Conservation (phyloP, 2,329 filamentous ascomycete species). For the Lojkania enalia region DNA sequence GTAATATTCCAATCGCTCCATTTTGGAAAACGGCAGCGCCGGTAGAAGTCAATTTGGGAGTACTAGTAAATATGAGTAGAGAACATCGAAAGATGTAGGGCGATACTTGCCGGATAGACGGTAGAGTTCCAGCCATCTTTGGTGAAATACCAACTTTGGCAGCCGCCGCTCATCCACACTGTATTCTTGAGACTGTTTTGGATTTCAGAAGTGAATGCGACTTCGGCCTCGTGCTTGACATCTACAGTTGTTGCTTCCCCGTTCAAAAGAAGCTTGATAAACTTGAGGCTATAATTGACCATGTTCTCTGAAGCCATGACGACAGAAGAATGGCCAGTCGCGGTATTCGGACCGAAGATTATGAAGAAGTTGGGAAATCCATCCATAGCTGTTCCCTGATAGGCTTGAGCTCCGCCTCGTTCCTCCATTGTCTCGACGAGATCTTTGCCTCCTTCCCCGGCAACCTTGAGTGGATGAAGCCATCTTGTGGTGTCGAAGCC, state of each 20-base stretch:
- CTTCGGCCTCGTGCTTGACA: constrained; percentile 76
- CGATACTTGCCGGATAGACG: constrained; percentile 59
- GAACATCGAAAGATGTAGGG: background rate
- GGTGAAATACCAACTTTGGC: constrained; percentile 68
- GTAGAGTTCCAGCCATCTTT: constrained; percentile 79
- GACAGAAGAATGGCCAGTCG: constrained; percentile 64
- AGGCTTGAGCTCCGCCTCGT: constrained; percentile 64
- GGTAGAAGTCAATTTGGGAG: constrained; percentile 56
- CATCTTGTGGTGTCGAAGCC: constrained; percentile 62
- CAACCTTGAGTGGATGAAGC: constrained; percentile 57
- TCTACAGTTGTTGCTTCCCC: constrained; percentile 90
- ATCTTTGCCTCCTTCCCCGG: constrained; percentile 55
- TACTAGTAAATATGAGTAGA: constrained; percentile 26
- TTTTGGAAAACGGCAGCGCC: constrained; percentile 56
- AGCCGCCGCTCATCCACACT: constrained; percentile 61
- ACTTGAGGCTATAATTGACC: constrained; percentile 61
- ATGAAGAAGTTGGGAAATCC: constrained; percentile 69
- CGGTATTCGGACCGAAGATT: constrained; percentile 65
- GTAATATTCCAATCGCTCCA: constrained; percentile 59
- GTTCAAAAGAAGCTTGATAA: constrained; percentile 71
- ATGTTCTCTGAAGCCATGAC: constrained; percentile 65
- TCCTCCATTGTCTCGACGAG: constrained; percentile 61
- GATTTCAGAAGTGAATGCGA: constrained; percentile 58
- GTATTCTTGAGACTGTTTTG: constrained; percentile 50
- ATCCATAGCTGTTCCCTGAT: constrained; percentile 61